Evolutionary conservation across 164 flowering plant genomes (phyloP).

Genomic region (Piper betle): DNA sequence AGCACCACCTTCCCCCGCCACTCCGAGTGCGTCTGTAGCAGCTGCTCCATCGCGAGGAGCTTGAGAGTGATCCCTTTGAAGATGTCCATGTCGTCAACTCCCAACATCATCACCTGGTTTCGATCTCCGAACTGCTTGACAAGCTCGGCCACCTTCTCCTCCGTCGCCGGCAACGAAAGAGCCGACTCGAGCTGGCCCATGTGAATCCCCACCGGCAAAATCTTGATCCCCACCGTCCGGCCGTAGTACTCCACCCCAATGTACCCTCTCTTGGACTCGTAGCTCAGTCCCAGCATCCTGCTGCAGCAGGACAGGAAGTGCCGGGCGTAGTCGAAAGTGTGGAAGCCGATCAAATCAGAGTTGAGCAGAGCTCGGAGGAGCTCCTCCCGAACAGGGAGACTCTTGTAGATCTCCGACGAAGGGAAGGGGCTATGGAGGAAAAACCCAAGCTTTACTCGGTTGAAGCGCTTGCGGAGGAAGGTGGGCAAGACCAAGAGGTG

Average conservation of each 20-base stretch:
- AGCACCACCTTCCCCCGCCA: constrained; percentile 58
- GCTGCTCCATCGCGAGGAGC: constrained; percentile 65
- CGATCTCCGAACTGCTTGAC: constrained; percentile 29
- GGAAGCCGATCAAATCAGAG: constrained; percentile 65
- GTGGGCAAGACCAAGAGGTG: constrained; percentile 70
- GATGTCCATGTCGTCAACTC: constrained; percentile 76
- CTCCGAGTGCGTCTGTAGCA: constrained; percentile 52
- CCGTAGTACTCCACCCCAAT: no score
- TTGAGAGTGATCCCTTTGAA: constrained; percentile 69
- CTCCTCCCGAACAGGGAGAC: constrained; percentile 63
- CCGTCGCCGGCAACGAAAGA: constrained; percentile 47
- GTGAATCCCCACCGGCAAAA: constrained; percentile 73
- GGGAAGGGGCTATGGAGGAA: constrained; percentile 69
- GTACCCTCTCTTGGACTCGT: no score
- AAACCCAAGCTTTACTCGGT: constrained; percentile 61
- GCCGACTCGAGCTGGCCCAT: constrained; percentile 59
- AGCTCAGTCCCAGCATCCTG: no score
- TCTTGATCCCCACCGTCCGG: constrained; percentile 58
- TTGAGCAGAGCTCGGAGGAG: constrained; percentile 47
- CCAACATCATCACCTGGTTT: constrained; percentile 42
- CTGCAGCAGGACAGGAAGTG: no score
- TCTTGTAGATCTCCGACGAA: constrained; percentile 53
- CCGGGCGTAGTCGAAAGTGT: constrained; percentile 65
- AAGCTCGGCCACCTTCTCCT: constrained; percentile 41
- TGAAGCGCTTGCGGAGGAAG: constrained; percentile 61